These are phyloP conservation scores for Suhomyces sp. DNA, from an alignment of 805 yeast genomes.

Conservation along the genomic window DNA sequence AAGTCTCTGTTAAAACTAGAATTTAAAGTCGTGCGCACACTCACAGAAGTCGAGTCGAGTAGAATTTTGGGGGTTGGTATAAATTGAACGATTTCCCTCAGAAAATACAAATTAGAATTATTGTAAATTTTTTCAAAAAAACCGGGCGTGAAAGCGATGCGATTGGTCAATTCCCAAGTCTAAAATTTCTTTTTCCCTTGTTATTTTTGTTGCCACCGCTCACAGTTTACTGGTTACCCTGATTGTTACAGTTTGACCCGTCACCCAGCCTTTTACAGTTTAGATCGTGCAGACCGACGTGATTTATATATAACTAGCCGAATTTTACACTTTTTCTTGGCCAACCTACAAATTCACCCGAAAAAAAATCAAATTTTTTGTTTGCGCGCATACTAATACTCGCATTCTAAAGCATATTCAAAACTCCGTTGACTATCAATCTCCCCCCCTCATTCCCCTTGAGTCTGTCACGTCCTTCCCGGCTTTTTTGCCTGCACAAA, in stretches of 20 bases:
- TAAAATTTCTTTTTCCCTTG: conserved; percentile 2
- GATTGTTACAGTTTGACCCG: not conserved
- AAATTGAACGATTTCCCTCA: conserved; percentile 9
- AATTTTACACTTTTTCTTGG: conserved; percentile 6
- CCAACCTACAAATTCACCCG: conserved; percentile 1
- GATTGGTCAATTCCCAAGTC: conserved; percentile 7
- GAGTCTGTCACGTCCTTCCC: not conserved
- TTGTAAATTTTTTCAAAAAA: not conserved
- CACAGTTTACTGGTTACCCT: conserved; percentile 1
- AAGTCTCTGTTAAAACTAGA: not conserved
- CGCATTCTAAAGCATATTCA: not conserved
- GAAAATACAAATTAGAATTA: not conserved
- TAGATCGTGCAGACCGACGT: conserved; percentile 3
- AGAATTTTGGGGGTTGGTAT: conserved; percentile 4
- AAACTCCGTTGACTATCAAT: not conserved
- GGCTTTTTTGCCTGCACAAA: not conserved
- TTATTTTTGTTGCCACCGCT: conserved; percentile 1
- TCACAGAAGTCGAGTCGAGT: conserved; percentile 2
- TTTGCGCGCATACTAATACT: conserved; percentile 1
- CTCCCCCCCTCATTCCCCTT: not conserved
- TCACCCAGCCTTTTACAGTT: not conserved
- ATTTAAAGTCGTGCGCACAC: conserved; percentile 6
- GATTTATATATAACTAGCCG: conserved; percentile 5
- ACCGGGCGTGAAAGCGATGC: conserved; percentile 6
- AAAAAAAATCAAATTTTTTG: not conserved